Evolutionary conservation across 345 rosid genomes (phyloP).

Genomic region (Gynandropsis gynandra): DNA sequence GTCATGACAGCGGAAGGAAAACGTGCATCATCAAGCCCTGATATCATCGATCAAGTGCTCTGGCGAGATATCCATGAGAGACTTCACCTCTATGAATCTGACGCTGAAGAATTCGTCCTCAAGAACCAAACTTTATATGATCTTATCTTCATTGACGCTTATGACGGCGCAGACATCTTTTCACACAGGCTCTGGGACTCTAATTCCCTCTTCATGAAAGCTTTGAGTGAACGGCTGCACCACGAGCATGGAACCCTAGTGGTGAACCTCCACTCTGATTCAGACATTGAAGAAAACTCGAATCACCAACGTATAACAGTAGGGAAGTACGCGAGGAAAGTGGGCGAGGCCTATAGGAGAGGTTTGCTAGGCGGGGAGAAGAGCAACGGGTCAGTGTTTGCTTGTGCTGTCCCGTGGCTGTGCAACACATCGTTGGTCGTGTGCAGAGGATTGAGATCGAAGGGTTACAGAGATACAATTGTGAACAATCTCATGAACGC

Average conservation of each 20-base stretch:
- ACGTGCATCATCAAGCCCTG: conserved; percentile 40
- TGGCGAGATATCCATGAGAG: conserved; percentile 92
- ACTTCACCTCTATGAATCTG: conserved; percentile 57
- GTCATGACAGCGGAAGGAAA: conserved; percentile 38
- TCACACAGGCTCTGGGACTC: conserved; percentile 79
- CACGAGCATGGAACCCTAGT: conserved; percentile 71
- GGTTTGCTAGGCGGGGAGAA: conserved; percentile 33
- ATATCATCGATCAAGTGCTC: conserved; percentile 41
- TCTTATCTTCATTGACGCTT: conserved; percentile 81
- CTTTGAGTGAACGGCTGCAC: conserved; percentile 49
- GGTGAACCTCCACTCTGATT: conserved; percentile 82
- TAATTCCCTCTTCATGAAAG: conserved; percentile 51
- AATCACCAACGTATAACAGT: conserved; percentile 32
- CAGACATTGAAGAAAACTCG: conserved; percentile 29
- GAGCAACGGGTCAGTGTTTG: conserved; percentile 44
- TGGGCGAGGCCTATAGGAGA: conserved; percentile 53
- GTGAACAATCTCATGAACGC: conserved; percentile 38
- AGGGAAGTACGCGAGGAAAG: conserved; percentile 46
- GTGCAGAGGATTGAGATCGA: conserved; percentile 42
- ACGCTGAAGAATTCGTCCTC: conserved; percentile 66
- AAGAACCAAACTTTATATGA: conserved; percentile 42
- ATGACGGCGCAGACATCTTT: conserved; percentile 86
- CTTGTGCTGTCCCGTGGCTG: conserved; percentile 69
- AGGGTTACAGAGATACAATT: conserved; percentile 28
- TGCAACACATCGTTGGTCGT: conserved; percentile 66